A percentile compares a stretch with the other conserved stretches of the same genome.
These are phyloP conservation scores for Biscogniauxia marginata DNA, from an alignment of 2,329 filamentous ascomycete genomes.

Conservation along the genomic window DNA sequence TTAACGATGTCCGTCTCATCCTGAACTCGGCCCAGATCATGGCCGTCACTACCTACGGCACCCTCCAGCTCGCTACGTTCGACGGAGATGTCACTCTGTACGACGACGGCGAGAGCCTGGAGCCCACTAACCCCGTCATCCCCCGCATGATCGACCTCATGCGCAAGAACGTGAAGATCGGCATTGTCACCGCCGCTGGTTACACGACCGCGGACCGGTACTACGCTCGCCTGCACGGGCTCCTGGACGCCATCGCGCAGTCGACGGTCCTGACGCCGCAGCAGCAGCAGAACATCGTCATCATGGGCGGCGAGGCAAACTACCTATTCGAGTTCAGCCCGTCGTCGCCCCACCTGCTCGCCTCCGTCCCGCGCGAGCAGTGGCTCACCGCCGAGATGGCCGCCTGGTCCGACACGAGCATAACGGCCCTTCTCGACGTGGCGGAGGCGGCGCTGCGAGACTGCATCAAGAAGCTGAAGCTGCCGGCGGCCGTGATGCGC, in stretches of 20 bases:
- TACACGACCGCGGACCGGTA: slow-evolving; percentile 88
- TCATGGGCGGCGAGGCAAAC: slow-evolving; percentile 95
- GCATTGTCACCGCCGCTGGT: slow-evolving; percentile 94
- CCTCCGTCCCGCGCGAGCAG: slow-evolving; percentile 61
- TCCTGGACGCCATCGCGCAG: slow-evolving; percentile 73
- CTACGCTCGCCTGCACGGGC: slow-evolving; percentile 80
- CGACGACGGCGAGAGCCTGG: slow-evolving; percentile 79
- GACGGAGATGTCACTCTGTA: slow-evolving; percentile 98
- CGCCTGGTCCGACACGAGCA: slow-evolving; percentile 73
- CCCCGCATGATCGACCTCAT: slow-evolving; percentile 67
- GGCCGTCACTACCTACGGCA: slow-evolving; percentile 73
- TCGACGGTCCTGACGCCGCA: slow-evolving; percentile 58
- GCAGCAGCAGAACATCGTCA: slow-evolving; percentile 76
- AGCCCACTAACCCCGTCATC: slow-evolving; percentile 75
- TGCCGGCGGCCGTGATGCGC: slow-evolving; percentile 77
- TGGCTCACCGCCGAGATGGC: slow-evolving; percentile 81
- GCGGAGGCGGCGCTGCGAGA: slow-evolving; percentile 82
- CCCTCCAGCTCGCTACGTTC: slow-evolving; percentile 85
- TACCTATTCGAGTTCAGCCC: slow-evolving; percentile 83
- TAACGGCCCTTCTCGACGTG: slow-evolving; percentile 78
- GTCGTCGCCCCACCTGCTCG: slow-evolving; percentile 63
- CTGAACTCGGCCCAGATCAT: slow-evolving; percentile 94
- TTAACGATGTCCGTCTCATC: slow-evolving; percentile 92
- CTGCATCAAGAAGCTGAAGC: slow-evolving; percentile 74
- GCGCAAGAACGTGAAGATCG: slow-evolving; percentile 75